Conservation (phyloP, 225 moss, liverwort and hornwort genomes). For the Pseudisothecium myosuroides region DNA sequence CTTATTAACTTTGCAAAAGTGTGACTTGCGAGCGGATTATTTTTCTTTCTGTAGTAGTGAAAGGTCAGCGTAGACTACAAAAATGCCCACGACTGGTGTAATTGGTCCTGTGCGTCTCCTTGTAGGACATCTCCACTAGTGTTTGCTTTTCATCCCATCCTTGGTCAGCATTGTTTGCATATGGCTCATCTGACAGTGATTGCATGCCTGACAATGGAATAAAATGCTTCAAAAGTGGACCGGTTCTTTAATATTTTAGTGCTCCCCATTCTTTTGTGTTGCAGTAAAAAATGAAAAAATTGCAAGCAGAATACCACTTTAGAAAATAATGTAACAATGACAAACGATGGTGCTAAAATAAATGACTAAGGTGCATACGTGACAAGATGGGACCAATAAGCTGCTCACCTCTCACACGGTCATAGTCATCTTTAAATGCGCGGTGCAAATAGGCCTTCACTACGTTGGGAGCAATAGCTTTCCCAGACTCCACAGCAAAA, state of each 20-base stretch:
- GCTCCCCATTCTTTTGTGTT: background rate
- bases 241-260: background rate
- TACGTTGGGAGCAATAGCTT: constrained; percentile 22
- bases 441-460: constrained; percentile 44
- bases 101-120: background rate
- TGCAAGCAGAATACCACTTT: background rate
- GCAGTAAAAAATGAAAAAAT: background rate
- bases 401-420: constrained; percentile 35
- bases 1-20: background rate
- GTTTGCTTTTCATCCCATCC: background rate
- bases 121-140: background rate
- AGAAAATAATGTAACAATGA: background rate
- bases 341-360: background rate
- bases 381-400: background rate
- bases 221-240: background rate
- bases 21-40: background rate
- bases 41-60: background rate
- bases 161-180: background rate
- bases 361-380: background rate
- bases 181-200: background rate
- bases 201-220: background rate
- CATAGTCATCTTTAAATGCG: constrained; percentile 41
- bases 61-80: too few species aligned
- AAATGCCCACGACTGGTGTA: too few species aligned
- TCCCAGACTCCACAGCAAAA: constrained; percentile 37